Percentiles rank a stretch among this genome's conserved stretches.
These are phyloP conservation scores for Vitis hybrid DNA, from an alignment of 177 flowering plant species.

Conservation along the genomic window DNA sequence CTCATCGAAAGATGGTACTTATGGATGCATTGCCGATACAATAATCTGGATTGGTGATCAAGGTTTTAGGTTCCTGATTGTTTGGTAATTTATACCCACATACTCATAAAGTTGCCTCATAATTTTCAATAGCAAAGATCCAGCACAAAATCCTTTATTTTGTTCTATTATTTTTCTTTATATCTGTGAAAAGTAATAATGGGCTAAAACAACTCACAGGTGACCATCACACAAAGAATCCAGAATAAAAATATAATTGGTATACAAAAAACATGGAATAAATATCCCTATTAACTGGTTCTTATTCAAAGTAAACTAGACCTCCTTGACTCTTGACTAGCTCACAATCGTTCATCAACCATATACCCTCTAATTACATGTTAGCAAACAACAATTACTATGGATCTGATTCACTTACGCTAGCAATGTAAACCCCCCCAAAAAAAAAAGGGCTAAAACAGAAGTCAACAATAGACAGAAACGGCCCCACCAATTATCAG, in stretches of 20 bases:
- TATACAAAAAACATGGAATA: neutral
- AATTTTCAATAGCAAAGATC: neutral
- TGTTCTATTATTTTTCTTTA: neutral
- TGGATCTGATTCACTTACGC: too few species aligned
- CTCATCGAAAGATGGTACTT: neutral
- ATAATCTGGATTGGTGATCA: neutral
- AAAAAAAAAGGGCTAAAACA: too few species aligned
- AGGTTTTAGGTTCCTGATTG: neutral
- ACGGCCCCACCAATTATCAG: too few species aligned
- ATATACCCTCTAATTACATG: neutral
- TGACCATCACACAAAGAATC: neutral
- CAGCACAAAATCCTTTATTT: neutral
- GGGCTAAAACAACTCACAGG: neutral
- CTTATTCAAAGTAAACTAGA: neutral
- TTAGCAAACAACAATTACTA: neutral
- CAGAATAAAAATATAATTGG: neutral
- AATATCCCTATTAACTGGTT: constrained; percentile 1
- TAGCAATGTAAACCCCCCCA: too few species aligned
- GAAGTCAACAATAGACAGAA: too few species aligned
- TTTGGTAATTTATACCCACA: neutral
- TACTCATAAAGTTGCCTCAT: neutral
- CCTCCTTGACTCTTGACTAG: neutral
- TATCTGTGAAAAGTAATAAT: neutral
- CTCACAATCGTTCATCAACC: neutral
- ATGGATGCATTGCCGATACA: too few species aligned